Base-by-base conservation (phyloP, 768 basidiomycete species). In the Hydnomerulius pinastri region DNA sequence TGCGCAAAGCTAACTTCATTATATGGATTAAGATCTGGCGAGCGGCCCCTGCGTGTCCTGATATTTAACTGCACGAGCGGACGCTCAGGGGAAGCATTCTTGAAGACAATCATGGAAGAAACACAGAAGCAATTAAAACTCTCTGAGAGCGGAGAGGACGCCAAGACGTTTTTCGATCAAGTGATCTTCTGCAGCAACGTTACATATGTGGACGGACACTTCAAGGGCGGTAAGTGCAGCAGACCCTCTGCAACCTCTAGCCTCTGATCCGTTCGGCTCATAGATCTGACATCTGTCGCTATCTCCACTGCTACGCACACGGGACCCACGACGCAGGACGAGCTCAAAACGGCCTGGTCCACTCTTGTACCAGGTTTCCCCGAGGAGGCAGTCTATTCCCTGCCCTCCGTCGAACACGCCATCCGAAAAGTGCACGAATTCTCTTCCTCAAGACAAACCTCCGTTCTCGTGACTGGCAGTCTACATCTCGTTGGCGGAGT, bases 161-260 rank as follows among this genome's bases (percentile, higher is more conserved):
- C 73, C 1, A 66, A 62, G 12, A 54, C 55, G 8, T 85, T 92
- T 61, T 97, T 97, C 57, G 81, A 92, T 61, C 80, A 85, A 43
- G 90, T 95, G 50, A 82, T 98, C 39, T 98, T 99, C 69, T 98
- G 95, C 70, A 86, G 93, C 41, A 99, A 98, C 66, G 89, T 97
- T 27, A 99, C 97, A 0, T 99, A 96, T 62, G 78, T 82, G 1
- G 85, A 91, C 55, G 97, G 97, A 0, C 75, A 78, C 27, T 98
- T 84, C 65, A 98, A 98, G 73, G 89, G 90, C 44, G 96, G 96
- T 92, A 59, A 66, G 80, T 63, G 17, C 52, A 28, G 15, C 27
- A 10, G 13, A 35, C 4, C 18, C 13, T 42, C 28, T 39, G 2
- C 37, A 30, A 47, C 15, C 61, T 27, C 28, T 8, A 11, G 18